phyloP scores from a whole-genome alignment of 2,329 filamentous ascomycete species.

The Chrysoporthe cubensis region DNA sequence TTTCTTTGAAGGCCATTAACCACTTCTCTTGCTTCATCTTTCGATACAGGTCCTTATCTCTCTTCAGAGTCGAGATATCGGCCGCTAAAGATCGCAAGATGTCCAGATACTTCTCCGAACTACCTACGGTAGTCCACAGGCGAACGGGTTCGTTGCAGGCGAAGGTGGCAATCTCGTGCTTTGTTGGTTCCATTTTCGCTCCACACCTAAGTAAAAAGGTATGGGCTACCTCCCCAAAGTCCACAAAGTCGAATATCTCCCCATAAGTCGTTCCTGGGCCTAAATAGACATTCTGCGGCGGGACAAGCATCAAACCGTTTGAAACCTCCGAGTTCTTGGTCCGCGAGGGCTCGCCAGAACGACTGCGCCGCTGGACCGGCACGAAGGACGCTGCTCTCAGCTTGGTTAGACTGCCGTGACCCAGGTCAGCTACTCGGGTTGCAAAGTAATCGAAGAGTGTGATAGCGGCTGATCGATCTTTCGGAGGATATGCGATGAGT shows the following conservation, averaged over 20 bases:
- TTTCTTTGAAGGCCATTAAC: constrained; percentile 81
- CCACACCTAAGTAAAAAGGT: constrained; percentile 86
- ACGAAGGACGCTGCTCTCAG: constrained; percentile 72
- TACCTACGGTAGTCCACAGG: constrained; percentile 78
- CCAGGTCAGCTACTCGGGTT: constrained; percentile 74
- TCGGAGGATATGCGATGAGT: constrained; percentile 73
- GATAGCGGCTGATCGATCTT: constrained; percentile 66
- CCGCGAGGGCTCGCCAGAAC: background rate
- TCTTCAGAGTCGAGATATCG: constrained; percentile 69
- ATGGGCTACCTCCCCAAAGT: constrained; percentile 88
- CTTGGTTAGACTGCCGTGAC: constrained; percentile 59
- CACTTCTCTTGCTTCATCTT: constrained; percentile 77
- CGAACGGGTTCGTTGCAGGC: constrained; percentile 83
- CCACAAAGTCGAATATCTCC: constrained; percentile 95
- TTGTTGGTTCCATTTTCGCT: constrained; percentile 89
- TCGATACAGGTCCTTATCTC: constrained; percentile 76
- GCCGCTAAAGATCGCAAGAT: constrained; percentile 82
- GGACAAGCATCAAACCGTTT: constrained; percentile 56
- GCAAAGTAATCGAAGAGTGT: constrained; percentile 84
- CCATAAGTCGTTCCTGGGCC: constrained; percentile 73
- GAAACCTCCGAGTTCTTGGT: constrained; percentile 44
- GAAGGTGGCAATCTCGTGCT: constrained; percentile 79
- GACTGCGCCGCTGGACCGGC: constrained; percentile 55
- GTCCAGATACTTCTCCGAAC: constrained; percentile 82
- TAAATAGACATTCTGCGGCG: constrained; percentile 78